A percentile compares a stretch with the other conserved stretches of the same genome.
These are phyloP conservation scores for Phytopythium oedochilum DNA, from an alignment of 352 stramenopile genomes.

Conservation along the genomic window DNA sequence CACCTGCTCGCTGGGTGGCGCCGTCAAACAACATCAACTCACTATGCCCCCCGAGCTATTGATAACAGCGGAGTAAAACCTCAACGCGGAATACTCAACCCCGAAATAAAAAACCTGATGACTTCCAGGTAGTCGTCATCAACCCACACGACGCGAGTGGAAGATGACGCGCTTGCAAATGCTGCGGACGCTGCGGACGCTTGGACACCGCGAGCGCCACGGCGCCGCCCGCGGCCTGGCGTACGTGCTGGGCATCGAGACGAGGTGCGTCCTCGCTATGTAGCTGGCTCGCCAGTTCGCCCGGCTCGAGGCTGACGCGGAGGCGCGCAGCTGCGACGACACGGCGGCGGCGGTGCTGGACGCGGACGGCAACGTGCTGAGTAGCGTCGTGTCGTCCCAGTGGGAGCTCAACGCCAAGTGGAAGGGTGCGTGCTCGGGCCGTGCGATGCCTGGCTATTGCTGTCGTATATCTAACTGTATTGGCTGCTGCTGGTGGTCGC, in stretches of 20 bases:
- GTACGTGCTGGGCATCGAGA: constrained; percentile 94
- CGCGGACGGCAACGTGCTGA: constrained; percentile 89
- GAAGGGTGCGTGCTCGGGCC: constrained; percentile 38
- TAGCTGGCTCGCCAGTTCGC: too few relatives aligned
- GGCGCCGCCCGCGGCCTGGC: constrained; percentile 38
- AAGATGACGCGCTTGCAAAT: too few relatives aligned
- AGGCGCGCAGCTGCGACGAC: constrained; percentile 95
- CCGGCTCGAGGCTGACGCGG: too few relatives aligned
- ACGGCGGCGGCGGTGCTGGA: constrained; percentile 90
- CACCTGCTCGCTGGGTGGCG: not conserved
- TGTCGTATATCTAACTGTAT: not conserved
- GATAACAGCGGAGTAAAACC: too few relatives aligned
- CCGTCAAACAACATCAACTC: not conserved
- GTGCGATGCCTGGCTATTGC: not conserved
- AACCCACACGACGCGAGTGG: too few relatives aligned
- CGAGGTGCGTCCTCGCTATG: constrained; percentile 30
- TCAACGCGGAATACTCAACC: too few relatives aligned
- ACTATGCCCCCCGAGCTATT: not conserved
- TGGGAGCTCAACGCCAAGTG: constrained; percentile 86
- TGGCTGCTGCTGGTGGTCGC: not conserved
- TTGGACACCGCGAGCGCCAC: too few relatives aligned
- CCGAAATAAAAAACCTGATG: too few relatives aligned
- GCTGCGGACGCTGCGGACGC: too few relatives aligned
- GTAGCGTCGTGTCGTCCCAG: constrained; percentile 93
- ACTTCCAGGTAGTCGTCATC: too few relatives aligned